Conservation (phyloP, 1,284 basidiomycete species). For the Gastroboletus turbinatus region DNA sequence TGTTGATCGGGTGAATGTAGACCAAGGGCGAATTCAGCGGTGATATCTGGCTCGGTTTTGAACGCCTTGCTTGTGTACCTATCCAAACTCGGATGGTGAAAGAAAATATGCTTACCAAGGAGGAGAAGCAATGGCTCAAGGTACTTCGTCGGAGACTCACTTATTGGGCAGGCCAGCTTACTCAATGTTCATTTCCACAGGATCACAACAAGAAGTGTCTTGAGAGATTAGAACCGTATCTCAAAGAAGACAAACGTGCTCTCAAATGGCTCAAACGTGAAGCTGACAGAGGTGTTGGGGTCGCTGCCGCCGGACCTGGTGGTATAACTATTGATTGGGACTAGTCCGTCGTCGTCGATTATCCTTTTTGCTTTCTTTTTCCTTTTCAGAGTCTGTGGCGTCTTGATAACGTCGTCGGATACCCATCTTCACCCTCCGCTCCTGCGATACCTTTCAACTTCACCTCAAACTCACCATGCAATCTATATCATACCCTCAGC, state of each 20-base stretch:
- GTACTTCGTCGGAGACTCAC: constrained; percentile 36
- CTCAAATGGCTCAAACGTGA: constrained; percentile 81
- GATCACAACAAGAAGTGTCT: constrained; percentile 84
- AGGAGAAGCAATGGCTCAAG: constrained; percentile 91
- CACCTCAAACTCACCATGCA: constrained; percentile 1
- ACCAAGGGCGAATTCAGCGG: constrained; percentile 73
- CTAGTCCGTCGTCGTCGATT: constrained; percentile 31
- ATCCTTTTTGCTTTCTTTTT: neutral
- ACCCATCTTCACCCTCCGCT: constrained; percentile 1
- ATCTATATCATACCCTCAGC: constrained; percentile 8
- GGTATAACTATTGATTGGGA: constrained; percentile 78
- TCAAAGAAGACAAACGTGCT: constrained; percentile 80
- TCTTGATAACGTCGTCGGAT: neutral
- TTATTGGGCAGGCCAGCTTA: neutral
- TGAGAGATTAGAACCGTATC: constrained; percentile 67
- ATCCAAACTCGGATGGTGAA: constrained; percentile 93
- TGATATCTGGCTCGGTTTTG: constrained; percentile 81
- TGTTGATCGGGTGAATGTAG: constrained; percentile 35
- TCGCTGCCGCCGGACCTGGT: constrained; percentile 56
- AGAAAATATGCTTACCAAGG: constrained; percentile 76
- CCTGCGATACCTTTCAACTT: constrained; percentile 22
- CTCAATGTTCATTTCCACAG: constrained; percentile 34
- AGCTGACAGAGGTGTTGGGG: constrained; percentile 66
- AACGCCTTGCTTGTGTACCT: constrained; percentile 88
- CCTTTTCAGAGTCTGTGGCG: constrained; percentile 5